phyloP scores from a whole-genome alignment of 768 basidiomycete genomes.

The Trametes elegans region DNA sequence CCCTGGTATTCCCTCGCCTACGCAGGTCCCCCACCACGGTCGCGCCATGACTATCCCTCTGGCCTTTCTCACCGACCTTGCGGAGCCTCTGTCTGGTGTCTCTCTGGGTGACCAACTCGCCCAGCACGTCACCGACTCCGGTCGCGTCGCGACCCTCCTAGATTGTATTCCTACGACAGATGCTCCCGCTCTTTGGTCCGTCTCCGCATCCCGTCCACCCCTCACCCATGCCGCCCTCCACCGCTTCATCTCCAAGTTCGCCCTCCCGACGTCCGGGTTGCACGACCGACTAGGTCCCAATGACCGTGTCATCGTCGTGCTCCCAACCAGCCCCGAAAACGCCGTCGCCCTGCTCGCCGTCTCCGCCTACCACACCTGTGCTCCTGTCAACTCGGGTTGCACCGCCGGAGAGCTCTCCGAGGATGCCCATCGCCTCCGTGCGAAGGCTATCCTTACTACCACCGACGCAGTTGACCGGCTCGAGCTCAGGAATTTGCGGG shows the following conservation, averaged over 20 bases:
- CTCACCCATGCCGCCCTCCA: conserved; percentile 37
- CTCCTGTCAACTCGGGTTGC: conserved; percentile 46
- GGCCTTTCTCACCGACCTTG: conserved; percentile 31
- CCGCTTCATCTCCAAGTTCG: conserved; percentile 39
- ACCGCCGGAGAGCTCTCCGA: conserved; percentile 43
- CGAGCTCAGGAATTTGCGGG: conserved; percentile 32
- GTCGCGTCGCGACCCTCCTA: conserved; percentile 34
- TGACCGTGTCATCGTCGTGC: conserved; percentile 45
- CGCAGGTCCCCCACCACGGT: background rate
- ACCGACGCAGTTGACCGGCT: conserved; percentile 40
- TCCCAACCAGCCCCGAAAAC: conserved; percentile 46
- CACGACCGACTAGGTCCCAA: conserved; percentile 36
- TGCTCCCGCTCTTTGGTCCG: conserved; percentile 40
- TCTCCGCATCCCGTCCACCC: conserved; percentile 35
- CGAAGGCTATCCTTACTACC: conserved; percentile 42
- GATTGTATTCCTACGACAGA: conserved; percentile 39
- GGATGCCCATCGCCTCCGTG: conserved; percentile 39
- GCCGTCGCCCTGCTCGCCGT: conserved; percentile 46
- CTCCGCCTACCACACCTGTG: conserved; percentile 43
- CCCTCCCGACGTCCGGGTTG: conserved; percentile 35
- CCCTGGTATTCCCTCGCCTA: conserved; percentile 1
- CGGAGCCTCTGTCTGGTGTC: conserved; percentile 23
- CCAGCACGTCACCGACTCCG: conserved; percentile 31
- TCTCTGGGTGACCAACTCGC: conserved; percentile 42
- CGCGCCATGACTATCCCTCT: conserved; percentile 17